Conservation (phyloP, 2,329 filamentous ascomycete species). For the Orbilia ellipsospora region DNA sequence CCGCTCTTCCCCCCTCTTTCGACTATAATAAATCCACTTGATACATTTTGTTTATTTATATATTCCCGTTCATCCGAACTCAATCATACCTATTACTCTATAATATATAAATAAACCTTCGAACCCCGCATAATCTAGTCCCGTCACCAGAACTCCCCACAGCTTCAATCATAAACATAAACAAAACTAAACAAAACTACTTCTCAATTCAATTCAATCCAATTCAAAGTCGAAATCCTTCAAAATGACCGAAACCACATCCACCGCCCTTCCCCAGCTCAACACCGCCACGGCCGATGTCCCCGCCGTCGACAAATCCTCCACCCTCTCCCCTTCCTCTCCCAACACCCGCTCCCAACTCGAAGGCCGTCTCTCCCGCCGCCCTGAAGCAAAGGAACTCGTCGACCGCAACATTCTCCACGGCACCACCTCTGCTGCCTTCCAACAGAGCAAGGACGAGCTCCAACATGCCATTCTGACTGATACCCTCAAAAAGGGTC, state of each 20-base stretch:
- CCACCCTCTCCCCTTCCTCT: constrained; percentile 35
- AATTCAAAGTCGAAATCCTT: background rate
- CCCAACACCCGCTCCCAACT: constrained; percentile 23
- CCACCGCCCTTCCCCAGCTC: background rate
- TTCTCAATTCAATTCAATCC: background rate
- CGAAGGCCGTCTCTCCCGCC: constrained; percentile 47
- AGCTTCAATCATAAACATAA: background rate
- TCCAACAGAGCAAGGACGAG: constrained; percentile 49
- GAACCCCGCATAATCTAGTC: background rate
- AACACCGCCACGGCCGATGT: constrained; percentile 12
- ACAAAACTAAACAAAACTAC: background rate
- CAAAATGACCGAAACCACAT: constrained; percentile 37
- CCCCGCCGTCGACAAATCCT: constrained; percentile 30
- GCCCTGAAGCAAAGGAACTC: constrained; percentile 46
- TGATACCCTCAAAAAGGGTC: constrained; percentile 57
- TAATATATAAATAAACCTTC: no score
- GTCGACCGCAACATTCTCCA: constrained; percentile 54
- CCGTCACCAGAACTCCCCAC: background rate
- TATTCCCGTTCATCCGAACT: no score
- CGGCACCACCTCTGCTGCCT: constrained; percentile 4
- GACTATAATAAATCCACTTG: background rate
- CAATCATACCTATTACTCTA: no score
- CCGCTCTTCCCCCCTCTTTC: background rate
- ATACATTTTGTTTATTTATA: no score
- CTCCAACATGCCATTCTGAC: constrained; percentile 57